Conservation (phyloP, 2,329 filamentous ascomycete genomes). For the Neurospora sp. region DNA sequence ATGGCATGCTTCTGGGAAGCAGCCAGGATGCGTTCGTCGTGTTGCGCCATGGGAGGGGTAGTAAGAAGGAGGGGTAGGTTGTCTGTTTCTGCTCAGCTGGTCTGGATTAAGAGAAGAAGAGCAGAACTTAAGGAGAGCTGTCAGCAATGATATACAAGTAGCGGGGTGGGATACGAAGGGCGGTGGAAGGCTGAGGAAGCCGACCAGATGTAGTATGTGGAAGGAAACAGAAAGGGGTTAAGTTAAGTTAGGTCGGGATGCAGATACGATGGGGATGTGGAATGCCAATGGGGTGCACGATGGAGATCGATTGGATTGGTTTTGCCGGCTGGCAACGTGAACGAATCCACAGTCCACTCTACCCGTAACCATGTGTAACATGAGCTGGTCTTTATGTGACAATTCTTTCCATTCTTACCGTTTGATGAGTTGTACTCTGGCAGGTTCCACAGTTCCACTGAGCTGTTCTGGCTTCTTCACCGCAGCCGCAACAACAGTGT, state of each 20-base stretch:
- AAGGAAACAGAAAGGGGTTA: not conserved
- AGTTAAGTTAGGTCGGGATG: not conserved
- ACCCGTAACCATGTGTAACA: no score
- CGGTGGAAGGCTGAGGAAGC: not conserved
- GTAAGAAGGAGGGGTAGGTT: not conserved
- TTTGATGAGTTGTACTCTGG: not conserved
- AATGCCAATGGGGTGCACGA: not conserved
- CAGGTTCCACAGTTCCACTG: not conserved
- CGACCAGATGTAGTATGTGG: not conserved
- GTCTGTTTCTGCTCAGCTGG: not conserved
- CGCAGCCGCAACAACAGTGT: not conserved
- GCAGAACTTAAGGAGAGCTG: not conserved
- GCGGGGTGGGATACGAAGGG: not conserved
- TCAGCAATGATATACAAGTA: not conserved
- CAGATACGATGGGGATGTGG: not conserved
- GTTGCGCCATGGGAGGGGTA: constrained; percentile 31
- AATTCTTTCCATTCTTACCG: not conserved
- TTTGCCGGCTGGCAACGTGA: not conserved
- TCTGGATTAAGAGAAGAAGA: not conserved
- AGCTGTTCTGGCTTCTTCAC: not conserved
- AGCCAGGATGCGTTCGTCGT: constrained; percentile 40
- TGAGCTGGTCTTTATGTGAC: not conserved
- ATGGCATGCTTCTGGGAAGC: constrained; percentile 55
- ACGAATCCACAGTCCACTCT: not conserved
- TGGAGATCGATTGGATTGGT: not conserved